phyloP scores from a whole-genome alignment of 345 rosid genomes.

The Eucalyptus sideroxylon region DNA sequence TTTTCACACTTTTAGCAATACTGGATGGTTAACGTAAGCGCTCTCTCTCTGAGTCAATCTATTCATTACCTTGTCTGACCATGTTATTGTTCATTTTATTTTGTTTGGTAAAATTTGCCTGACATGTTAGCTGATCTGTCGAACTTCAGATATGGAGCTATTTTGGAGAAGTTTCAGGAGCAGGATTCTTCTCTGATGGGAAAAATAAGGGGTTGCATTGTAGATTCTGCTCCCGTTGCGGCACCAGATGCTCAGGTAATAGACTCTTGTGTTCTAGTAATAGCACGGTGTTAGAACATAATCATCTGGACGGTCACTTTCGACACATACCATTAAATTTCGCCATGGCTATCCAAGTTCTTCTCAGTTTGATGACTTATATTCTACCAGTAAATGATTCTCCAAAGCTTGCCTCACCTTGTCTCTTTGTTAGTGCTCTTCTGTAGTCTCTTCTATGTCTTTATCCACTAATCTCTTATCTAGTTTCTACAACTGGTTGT shows the following conservation, averaged over 20 bases:
- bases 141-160: constrained; percentile 69
- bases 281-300: not conserved
- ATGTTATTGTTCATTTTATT: not conserved
- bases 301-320: not conserved
- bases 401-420: not conserved
- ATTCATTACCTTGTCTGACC: not conserved
- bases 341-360: not conserved
- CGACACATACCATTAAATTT: not conserved
- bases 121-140: not conserved
- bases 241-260: constrained; percentile 89
- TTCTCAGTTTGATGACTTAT: not conserved
- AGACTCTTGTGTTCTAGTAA: not conserved
- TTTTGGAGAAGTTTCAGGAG: constrained; percentile 79
- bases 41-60: not conserved
- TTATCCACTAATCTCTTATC: not conserved
- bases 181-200: constrained; percentile 54
- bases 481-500: not conserved
- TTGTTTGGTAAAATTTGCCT: not conserved
- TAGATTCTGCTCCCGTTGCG: constrained; percentile 99
- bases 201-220: constrained; percentile 81
- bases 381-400: not conserved
- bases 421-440: not conserved
- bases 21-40: constrained; percentile 94
- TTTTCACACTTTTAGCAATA: constrained; percentile 97
- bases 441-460: not conserved